Conservation (phyloP, 2,329 filamentous ascomycete genomes). For the Aspergillus novoparasiticus region DNA sequence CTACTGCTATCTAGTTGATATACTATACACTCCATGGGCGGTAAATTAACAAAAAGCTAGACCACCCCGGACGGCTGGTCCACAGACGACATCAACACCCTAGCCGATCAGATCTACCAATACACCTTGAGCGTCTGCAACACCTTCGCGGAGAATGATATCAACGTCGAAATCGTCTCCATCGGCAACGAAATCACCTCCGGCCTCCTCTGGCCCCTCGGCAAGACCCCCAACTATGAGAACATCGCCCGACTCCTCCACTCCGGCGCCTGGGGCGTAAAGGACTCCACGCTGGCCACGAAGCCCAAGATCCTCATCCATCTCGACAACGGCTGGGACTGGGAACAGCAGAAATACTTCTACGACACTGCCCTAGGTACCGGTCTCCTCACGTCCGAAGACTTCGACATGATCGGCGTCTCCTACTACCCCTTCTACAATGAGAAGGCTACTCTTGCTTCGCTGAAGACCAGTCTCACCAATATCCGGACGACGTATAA, state of each 20-base stretch:
- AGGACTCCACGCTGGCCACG: constrained; percentile 59
- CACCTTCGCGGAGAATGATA: constrained; percentile 57
- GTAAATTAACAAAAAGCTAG: constrained; percentile 24
- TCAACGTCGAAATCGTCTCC: constrained; percentile 64
- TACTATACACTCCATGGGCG: not conserved
- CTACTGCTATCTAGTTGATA: not conserved
- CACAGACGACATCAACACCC: constrained; percentile 57
- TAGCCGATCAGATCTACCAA: constrained; percentile 67
- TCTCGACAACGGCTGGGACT: constrained; percentile 75
- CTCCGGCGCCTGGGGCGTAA: constrained; percentile 65
- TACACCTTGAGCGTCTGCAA: constrained; percentile 68
- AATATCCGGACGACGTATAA: constrained; percentile 64
- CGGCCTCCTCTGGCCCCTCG: constrained; percentile 69
- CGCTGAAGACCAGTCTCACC: constrained; percentile 57
- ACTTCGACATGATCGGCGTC: constrained; percentile 73
- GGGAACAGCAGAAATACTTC: constrained; percentile 66
- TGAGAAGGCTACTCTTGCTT: constrained; percentile 58
- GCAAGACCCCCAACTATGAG: constrained; percentile 55
- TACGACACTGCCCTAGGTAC: constrained; percentile 61
- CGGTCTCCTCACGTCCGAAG: constrained; percentile 53
- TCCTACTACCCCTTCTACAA: constrained; percentile 75
- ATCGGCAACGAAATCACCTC: constrained; percentile 74
- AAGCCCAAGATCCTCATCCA: constrained; percentile 73
- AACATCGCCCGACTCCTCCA: constrained; percentile 68
- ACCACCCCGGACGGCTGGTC: constrained; percentile 65